These are phyloP conservation scores for Canna indica DNA, from an alignment of 176 grass and related monocot species.

Conservation along the genomic window DNA sequence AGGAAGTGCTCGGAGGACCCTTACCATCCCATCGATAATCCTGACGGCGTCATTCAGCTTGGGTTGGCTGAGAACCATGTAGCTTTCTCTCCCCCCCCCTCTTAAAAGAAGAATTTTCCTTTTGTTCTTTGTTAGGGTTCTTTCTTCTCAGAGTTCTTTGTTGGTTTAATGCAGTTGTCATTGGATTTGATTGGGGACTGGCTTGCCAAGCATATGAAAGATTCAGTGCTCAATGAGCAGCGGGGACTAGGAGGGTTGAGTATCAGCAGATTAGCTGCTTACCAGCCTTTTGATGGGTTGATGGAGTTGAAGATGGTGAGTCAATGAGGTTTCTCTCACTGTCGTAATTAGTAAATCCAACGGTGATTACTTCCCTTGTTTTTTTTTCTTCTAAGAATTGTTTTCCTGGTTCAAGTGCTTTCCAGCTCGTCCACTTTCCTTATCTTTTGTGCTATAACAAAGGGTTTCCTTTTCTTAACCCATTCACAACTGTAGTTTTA, in stretches of 20 bases:
- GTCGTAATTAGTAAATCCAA: neutral
- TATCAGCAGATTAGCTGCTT: conserved; percentile 65
- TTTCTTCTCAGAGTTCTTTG: neutral
- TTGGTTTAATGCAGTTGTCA: conserved; percentile 43
- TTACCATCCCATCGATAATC: conserved; percentile 45
- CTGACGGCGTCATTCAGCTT: conserved; percentile 69
- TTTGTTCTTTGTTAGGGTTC: neutral
- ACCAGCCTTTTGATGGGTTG: conserved; percentile 76
- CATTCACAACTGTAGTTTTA: too few relatives aligned
- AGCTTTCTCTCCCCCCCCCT: neutral
- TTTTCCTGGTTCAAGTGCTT: too few relatives aligned
- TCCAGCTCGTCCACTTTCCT: too few relatives aligned
- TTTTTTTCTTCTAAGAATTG: neutral
- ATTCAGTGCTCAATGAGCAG: conserved; percentile 17
- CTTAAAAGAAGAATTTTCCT: neutral
- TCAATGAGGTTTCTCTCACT: neutral
- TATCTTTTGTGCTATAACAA: too few relatives aligned
- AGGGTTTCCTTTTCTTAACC: too few relatives aligned
- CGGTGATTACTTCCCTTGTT: too few relatives aligned
- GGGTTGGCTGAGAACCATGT: conserved; percentile 85
- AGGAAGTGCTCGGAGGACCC: conserved; percentile 43
- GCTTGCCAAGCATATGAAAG: conserved; percentile 45
- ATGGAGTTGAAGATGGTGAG: conserved; percentile 86
- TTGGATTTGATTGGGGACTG: conserved; percentile 73
- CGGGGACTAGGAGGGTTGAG: conserved; percentile 39